phyloP scores from a whole-genome alignment of 768 basidiomycete genomes.

The Ephemerocybe angulata region DNA sequence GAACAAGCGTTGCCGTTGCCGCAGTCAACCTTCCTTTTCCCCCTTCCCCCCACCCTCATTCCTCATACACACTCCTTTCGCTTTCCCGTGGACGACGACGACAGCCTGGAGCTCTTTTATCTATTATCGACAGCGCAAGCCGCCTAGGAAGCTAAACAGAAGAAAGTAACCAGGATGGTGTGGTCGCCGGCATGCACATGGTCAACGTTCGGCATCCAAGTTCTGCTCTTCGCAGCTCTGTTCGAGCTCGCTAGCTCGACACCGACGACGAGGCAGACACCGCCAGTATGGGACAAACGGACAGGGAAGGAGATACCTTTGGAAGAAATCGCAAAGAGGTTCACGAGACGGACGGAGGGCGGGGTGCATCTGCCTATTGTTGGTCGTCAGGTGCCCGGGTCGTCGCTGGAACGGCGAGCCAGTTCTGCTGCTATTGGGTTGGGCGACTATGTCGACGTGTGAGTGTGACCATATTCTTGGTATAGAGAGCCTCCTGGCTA shows the following conservation, averaged over 20 bases:
- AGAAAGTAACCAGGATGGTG: too few relatives aligned
- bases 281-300: not conserved
- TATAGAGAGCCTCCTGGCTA: not conserved
- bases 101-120: too few relatives aligned
- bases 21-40: too few relatives aligned
- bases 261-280: not conserved
- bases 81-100: too few relatives aligned
- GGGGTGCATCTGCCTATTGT: constrained; percentile 39
- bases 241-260: not conserved
- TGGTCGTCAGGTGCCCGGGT: constrained; percentile 13
- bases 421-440: constrained; percentile 45
- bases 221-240: too few relatives aligned
- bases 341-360: constrained; percentile 26
- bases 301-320: constrained; percentile 9
- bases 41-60: too few relatives aligned
- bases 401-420: constrained; percentile 24
- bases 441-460: constrained; percentile 65
- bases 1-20: too few relatives aligned
- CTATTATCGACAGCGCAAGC: too few relatives aligned
- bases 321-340: constrained; percentile 21
- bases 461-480: constrained; percentile 21
- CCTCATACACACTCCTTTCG: too few relatives aligned
- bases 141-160: too few relatives aligned
- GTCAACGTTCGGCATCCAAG: too few relatives aligned
- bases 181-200: too few relatives aligned